Evolutionary conservation across 306 rosid genomes (phyloP), one percentile per base, ranked within the genome.

Genomic region (Notholithocarpus densiflorus): DNA sequence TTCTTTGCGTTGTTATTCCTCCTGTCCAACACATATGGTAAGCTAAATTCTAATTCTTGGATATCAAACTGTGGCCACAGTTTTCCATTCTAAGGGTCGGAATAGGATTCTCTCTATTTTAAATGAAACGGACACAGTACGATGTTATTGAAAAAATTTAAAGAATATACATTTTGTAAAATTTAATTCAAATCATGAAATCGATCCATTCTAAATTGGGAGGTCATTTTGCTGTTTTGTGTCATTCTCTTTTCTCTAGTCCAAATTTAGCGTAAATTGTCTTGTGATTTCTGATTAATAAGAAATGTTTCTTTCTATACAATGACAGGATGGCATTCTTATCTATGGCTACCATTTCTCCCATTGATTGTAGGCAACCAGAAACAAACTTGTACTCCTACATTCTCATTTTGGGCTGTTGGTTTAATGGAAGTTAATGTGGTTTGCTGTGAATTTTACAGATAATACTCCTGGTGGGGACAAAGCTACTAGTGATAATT

Each of bases 281-380:
- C 12, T 66, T 26, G 23, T 15, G 70, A 27, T 70, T 73, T 9
- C 68, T 77, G 24, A 87, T 29, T 5, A 7, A 2, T 37, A 21
- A 64, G 52, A 70, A 73, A 27, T 62, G 61, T 37, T 54, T 68
- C 29, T 45, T 45, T 75, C 31, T 68, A 11, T 66, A 26, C n/a
- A 27, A 79, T 79, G 26, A 79, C 94, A 94, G 97, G 95, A 77
- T 87, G 89, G 89, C 4, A 90, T 80, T 64, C 97, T 66, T 85
- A 88, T 81, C 75, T 83, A 1, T 94, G 98, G 98, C 86, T 94
- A 72, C 98, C 98, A 71, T 88, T 89, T 73, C 26, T 92, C 72
- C 91, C 98, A 59, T 68, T 94, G 31, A 56, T 85, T 81, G 98
- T 94, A 88, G 88, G 98, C 72, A 66, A 13, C 69, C 51, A 56